Percentiles rank a stretch among this genome's conserved stretches.
Conservation (phyloP, 1,139 yeast genomes). For the Meyerozyma elateridarum region DNA sequence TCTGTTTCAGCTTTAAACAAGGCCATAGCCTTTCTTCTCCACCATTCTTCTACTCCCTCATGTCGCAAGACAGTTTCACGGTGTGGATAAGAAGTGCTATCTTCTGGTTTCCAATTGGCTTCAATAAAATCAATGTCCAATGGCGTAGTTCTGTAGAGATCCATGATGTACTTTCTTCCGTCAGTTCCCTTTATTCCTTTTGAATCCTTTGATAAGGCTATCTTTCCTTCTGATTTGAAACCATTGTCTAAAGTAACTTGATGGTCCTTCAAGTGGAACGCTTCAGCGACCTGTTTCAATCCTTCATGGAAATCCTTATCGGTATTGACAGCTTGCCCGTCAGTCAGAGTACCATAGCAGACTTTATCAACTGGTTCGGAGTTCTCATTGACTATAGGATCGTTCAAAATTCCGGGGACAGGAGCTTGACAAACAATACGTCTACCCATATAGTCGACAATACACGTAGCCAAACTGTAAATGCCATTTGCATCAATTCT, state of each 20-base stretch:
- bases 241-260: slow-evolving; percentile 37
- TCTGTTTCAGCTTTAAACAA: slow-evolving; percentile 49
- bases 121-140: slow-evolving; percentile 75
- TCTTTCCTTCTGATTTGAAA: slow-evolving; percentile 34
- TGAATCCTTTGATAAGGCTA: slow-evolving; percentile 70
- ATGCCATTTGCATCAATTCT: slow-evolving; percentile 61
- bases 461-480: slow-evolving; percentile 69
- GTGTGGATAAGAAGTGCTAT: slow-evolving; percentile 68
- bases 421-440: slow-evolving; percentile 92
- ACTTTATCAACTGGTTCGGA: slow-evolving; percentile 41
- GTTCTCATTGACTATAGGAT: slow-evolving; percentile 21
- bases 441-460: slow-evolving; percentile 86
- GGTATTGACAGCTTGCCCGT: slow-evolving; percentile 44
- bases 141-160: slow-evolving; percentile 80
- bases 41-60: slow-evolving; percentile 91
- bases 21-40: slow-evolving; percentile 63
- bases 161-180: slow-evolving; percentile 78
- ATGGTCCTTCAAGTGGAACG: slow-evolving; percentile 76
- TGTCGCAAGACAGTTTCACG: slow-evolving; percentile 72
- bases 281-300: slow-evolving; percentile 61
- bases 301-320: slow-evolving; percentile 49
- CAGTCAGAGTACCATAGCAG: slow-evolving; percentile 72
- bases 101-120: slow-evolving; percentile 37
- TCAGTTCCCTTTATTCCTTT: slow-evolving; percentile 88
- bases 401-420: slow-evolving; percentile 88